Base-by-base conservation (phyloP, 2,329 filamentous ascomycete genomes). In the Hypoxylon sp. region DNA sequence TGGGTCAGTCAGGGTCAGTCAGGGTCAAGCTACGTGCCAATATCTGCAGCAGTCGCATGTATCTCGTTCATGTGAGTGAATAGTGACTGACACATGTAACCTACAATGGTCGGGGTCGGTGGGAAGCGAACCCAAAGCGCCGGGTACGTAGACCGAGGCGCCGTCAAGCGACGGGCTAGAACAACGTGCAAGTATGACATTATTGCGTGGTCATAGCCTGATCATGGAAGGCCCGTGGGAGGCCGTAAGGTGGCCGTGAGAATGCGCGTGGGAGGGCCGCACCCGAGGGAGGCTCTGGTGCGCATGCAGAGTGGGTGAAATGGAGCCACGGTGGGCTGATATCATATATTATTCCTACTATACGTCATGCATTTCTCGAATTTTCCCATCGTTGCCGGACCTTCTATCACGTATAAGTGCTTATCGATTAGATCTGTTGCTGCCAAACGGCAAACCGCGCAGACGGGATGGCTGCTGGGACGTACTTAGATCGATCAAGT, bases 131-230 rank as follows among this genome's bases (percentile, higher is more conserved):
- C 27, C 54, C 51, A 53, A 45, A 20, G 37, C 35, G 40, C 38
- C 45, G 60, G 60, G 21, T 48, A 57, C 48, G 55, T 21, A 60
- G 45, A 42, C 57, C 46, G 43, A 38, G 15, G 33, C 41, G 15
- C 33, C 31, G 31, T 23, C 13, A 23, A 40, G 20, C 20, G 41
- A 41, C 27, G 42, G 37, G 8, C 26, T 13, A 49, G 50, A 58
- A 53, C 31, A 60, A 60, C 60, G 50, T 61, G 60, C 60, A 60
- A 59, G 46, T 56, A 54, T 64, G 58, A 64, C 61, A 64, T 54
- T 64, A 64, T 64, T 62, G 51, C 61, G 61, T 64, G 61, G 61
- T 64, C 24, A 62, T 64, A 64, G 52, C 58, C 61, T 64, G 61
- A 64, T n/a, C n/a, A n/a, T 51, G 29, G 45, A 45, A 18, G 40